Evolutionary conservation across 2,329 filamentous ascomycete genomes (phyloP), one percentile per base, ranked within the genome.

Genomic region (Fusarium albosuccineum): DNA sequence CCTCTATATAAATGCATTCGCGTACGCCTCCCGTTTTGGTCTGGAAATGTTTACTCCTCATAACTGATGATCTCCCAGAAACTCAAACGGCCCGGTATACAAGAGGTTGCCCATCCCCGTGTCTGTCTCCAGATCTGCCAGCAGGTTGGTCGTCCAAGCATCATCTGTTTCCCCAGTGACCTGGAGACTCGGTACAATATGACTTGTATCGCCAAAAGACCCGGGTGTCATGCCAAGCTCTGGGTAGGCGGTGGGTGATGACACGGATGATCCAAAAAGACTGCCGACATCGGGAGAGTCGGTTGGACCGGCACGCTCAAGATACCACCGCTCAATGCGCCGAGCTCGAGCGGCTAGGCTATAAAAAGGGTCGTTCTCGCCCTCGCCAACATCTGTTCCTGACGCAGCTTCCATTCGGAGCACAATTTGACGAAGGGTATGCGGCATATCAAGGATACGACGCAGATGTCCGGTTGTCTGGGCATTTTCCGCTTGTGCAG

Each of bases 371-470:
- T 74, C 67, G 9, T 60, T 55, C 14, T 72, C 72, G 3, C 58
- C 64, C 0, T 71, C 66, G 0, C 57, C 50, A 0, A 26, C 17
- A 0, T 69, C 58, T 8, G 46, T 44, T 5, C 65, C 61, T 2
- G 69, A 60, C 5, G 73, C 62, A 1, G 72, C 61, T 40, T 77
- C 71, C 30, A 77, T 67, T 2, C 76, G 60, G 2, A 77, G 36
- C 0, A 74, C 66, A 4, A 76, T 70, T 36, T 77, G 76, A 6
- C 75, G 67, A 3, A 77, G 60, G 0, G 72, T 73, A 26, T 76
- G 71, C 1, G 64, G 60, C 37, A 78, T 66, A 33, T 77, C 76
- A 17, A 74, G 69, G 3, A 77, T 74, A 3, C 71, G 73, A 5
- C 74, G 70, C 2, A 78, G 71, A 36, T 76, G 70, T 1, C 69